Evolutionary conservation across 2,329 filamentous ascomycete species (phyloP), one percentile per base, ranked within the genome.

Genomic region (Xylariaceae sp.): DNA sequence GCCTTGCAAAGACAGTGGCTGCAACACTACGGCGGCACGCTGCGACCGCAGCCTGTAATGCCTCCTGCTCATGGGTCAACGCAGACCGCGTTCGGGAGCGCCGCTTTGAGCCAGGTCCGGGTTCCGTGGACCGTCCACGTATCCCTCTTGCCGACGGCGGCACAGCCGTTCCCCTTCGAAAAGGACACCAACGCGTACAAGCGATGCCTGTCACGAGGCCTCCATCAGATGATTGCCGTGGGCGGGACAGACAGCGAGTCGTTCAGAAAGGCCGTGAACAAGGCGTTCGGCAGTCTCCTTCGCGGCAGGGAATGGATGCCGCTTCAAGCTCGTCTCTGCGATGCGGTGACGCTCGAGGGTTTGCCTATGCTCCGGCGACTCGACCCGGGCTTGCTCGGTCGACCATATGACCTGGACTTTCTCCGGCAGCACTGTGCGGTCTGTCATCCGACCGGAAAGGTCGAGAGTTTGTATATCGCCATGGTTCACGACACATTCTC

Each of bases 121-220:
- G 50, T 43, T 8, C 50, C 52, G 4, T 80, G 76, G 76, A 78
- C 75, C 2, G 71, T 79, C 18, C 75, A 79, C 50, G 65, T 80
- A 24, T 79, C 76, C 2, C 65, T 80, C 9, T 63, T 80, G 26
- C 76, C 76, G 3, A 70, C 68, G 32, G 64, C 63, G 9, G 66
- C 66, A 23, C 69, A 73, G 40, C 70, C 74, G 4, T 77, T 78
- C 47, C 76, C 76, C 0, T 80, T 79, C 52, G 76, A 79, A 56
- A 75, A 76, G 52, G 74, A 78, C 48, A 78, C 75, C 11, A 71
- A 66, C 28, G 74, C 75, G 3, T 80, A 80, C 57, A 78, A 78
- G 52, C 67, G 76, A 30, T 78, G 74, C 31, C 63, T 79, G 4
- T 80, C 76, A 11, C 71, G 76, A 12, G 76, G 76, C 3, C 65